Conservation (phyloP, 1,139 yeast genomes). For the Suhomyces wounanorum region DNA sequence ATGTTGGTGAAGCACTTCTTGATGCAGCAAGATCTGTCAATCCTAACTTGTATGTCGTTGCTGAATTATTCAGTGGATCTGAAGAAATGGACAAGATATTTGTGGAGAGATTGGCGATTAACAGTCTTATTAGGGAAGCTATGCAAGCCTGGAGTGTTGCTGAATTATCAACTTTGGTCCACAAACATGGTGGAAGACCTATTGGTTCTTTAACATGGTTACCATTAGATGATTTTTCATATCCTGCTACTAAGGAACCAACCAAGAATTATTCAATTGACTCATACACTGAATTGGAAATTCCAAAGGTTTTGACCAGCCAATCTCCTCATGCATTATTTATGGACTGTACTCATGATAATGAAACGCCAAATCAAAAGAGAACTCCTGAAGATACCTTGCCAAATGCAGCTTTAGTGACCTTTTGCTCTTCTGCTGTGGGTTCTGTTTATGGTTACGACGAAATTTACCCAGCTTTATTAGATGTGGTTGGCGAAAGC, state of each 20-base stretch:
- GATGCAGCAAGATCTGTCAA: constrained; percentile 86
- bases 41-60: constrained; percentile 88
- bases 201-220: constrained; percentile 86
- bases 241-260: constrained; percentile 55
- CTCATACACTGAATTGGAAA: constrained; percentile 56
- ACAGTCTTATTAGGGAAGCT: constrained; percentile 89
- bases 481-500: constrained; percentile 79
- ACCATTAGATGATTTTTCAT: constrained; percentile 71
- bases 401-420: constrained; percentile 92
- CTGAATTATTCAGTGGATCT: constrained; percentile 91
- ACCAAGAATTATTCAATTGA: constrained; percentile 30
- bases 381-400: constrained; percentile 92
- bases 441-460: constrained; percentile 96
- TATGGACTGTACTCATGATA: constrained; percentile 98
- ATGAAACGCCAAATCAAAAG: constrained; percentile 84
- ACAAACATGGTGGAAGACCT: constrained; percentile 92
- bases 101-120: constrained; percentile 87
- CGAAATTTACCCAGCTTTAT: constrained; percentile 79
- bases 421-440: constrained; percentile 90
- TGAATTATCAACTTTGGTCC: constrained; percentile 84
- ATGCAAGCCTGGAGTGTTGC: constrained; percentile 94
- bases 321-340: constrained; percentile 88
- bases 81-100: constrained; percentile 87
- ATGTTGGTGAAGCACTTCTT: constrained; percentile 85
- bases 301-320: constrained; percentile 63